Conservation (phyloP, 805 yeast genomes). For the Barnettozyma siamensis region DNA sequence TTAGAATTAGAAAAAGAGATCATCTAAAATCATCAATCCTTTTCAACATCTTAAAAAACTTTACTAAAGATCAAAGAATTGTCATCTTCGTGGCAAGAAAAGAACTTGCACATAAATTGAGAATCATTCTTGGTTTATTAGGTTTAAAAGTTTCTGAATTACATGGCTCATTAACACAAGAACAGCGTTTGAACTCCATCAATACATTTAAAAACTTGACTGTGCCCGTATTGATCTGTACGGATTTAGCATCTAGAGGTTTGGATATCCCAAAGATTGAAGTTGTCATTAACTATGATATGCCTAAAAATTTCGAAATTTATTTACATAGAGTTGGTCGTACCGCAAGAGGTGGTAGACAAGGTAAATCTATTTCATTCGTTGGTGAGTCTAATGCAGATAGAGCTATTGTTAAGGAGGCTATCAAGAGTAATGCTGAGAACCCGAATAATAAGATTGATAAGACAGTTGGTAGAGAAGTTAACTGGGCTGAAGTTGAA, state of each 20-base stretch:
- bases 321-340: conserved; percentile 98
- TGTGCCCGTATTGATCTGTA: conserved; percentile 88
- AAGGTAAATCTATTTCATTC: conserved; percentile 87
- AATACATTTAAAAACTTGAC: conserved; percentile 74
- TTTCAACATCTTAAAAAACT: conserved; percentile 59
- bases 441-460: conserved; percentile 34
- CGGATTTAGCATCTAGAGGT: conserved; percentile 99
- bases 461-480: conserved; percentile 80
- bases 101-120: conserved; percentile 80
- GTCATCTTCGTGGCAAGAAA: conserved; percentile 92
- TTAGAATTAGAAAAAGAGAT: conserved; percentile 89
- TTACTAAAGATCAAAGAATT: conserved; percentile 61
- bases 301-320: conserved; percentile 89
- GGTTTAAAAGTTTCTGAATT: conserved; percentile 76
- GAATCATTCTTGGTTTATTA: conserved; percentile 67
- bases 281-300: conserved; percentile 87
- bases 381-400: conserved; percentile 91
- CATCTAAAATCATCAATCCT: conserved; percentile 76
- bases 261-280: conserved; percentile 97
- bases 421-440: conserved; percentile 62
- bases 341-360: conserved; percentile 98
- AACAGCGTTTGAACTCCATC: conserved; percentile 84
- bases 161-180: conserved; percentile 83
- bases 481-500: conserved; percentile 87
- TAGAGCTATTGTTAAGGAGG: conserved; percentile 84